Evolutionary conservation across 495 filamentous ascomycete species (phyloP).

Genomic region (Penicillium herquei): DNA sequence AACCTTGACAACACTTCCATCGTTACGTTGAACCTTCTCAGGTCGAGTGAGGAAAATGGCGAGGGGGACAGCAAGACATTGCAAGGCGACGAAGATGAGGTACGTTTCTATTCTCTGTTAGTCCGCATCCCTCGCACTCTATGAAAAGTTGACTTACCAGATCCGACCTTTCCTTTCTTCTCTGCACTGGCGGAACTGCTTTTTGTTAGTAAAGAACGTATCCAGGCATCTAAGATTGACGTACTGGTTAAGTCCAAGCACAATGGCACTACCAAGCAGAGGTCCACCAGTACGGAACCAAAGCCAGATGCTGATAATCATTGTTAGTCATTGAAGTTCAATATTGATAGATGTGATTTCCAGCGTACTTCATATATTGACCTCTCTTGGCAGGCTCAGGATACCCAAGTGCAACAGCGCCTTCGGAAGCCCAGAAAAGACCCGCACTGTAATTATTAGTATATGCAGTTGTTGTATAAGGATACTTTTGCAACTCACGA

Average conservation of each 20-base stretch:
- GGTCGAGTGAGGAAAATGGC: constrained; percentile 55
- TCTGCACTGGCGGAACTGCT: constrained; percentile 16
- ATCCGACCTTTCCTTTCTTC: constrained; percentile 29
- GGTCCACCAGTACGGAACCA: constrained; percentile 58
- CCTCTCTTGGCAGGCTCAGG: constrained; percentile 59
- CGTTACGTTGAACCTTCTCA: constrained; percentile 51
- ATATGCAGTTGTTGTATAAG: not conserved
- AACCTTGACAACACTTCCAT: constrained; percentile 51
- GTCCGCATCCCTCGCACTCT: not conserved
- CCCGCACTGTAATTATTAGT: constrained; percentile 39
- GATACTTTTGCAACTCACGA: constrained; percentile 32
- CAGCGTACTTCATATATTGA: constrained; percentile 44
- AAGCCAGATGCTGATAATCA: constrained; percentile 51
- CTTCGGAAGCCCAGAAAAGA: constrained; percentile 64
- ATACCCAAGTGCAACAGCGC: constrained; percentile 62
- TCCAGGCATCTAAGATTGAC: constrained; percentile 10
- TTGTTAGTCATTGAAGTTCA: not conserved
- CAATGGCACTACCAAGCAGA: constrained; percentile 60
- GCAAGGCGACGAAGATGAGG: constrained; percentile 58
- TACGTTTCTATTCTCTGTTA: constrained; percentile 38
- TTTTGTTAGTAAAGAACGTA: constrained; percentile 16
- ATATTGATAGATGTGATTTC: not conserved
- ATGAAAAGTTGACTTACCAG: constrained; percentile 16
- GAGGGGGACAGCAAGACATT: constrained; percentile 52
- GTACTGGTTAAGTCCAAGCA: constrained; percentile 56